Evolutionary conservation across 495 filamentous ascomycete genomes (phyloP), one percentile per base, ranked within the genome.

Genomic region (Daldinia grandis): DNA sequence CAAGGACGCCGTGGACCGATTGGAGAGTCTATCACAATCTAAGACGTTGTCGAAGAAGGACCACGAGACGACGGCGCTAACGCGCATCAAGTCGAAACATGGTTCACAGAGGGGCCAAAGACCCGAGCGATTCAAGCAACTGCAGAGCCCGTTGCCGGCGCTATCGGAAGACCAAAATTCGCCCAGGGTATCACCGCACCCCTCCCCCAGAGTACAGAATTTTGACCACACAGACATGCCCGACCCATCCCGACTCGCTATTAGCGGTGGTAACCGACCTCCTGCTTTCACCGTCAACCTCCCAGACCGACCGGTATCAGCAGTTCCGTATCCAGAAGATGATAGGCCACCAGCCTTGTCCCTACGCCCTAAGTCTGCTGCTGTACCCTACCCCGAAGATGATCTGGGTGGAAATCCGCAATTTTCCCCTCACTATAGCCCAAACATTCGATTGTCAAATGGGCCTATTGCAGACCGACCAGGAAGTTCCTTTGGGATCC

Each of bases 11-110:
- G 84, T 85, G 24, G 87, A 84, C 57, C 86, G 95, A 44, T 87
- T 99, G 64, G 93, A 97, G 47, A 91, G 92, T 51, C 91, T 99
- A 60, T 91, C 88, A 24, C 89, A 92, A 73, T 92, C 93, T 62
- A 94, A 93, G 79, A 93, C 91, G 3, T 83, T 99, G 40, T 94
- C 93, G 9, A 92, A 92, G 78, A 88, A 90, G 75, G 95, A 99
- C 74, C 95, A 98, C 78, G 94, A 98, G 76, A 91, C 93, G 57
- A 88, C 96, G 65, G 95, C 96, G 1, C 88, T 99, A 66, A 87
- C 88, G 17, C 88, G 92, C 30, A 98, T 99, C 81, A 95, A 94
- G 78, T 97, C 94, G 1, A 90, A 93, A 72, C 91, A 98, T 76
- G 95, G 93, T 21, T 97, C 94, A 31, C 91, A 93, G 72, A 87